phyloP scores from a whole-genome alignment of 768 basidiomycete species.

The Mycena vulgaris region DNA sequence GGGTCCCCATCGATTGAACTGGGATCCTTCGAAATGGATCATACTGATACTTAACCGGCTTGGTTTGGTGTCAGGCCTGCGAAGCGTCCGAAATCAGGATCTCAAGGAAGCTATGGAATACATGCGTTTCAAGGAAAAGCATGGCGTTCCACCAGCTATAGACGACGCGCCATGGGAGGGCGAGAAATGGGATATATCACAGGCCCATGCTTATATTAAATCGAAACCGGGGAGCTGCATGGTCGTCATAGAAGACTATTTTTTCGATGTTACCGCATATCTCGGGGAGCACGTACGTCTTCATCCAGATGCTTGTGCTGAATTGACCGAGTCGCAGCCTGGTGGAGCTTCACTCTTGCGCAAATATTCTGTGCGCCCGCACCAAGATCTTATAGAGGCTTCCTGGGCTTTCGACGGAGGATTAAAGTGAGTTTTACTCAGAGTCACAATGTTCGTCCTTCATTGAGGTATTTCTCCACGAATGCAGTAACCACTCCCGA shows the following conservation, averaged over 20 bases:
- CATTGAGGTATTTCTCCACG: not conserved
- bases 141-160: conserved; percentile 33
- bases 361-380: conserved; percentile 57
- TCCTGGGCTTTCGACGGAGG: conserved; percentile 80
- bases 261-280: conserved; percentile 75
- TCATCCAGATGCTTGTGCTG: not conserved
- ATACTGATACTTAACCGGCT: conserved; percentile 67
- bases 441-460: not conserved
- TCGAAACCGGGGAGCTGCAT: conserved; percentile 58
- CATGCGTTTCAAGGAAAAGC: conserved; percentile 61
- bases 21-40: conserved; percentile 90
- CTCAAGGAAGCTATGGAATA: conserved; percentile 61
- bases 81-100: conserved; percentile 65
- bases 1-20: conserved; percentile 71
- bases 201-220: conserved; percentile 53
- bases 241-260: conserved; percentile 71
- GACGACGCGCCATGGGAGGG: conserved; percentile 52
- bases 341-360: conserved; percentile 72
- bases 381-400: conserved; percentile 59
- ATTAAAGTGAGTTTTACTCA: conserved; percentile 59
- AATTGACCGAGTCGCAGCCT: conserved; percentile 59
- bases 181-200: conserved; percentile 57
- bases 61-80: conserved; percentile 64
- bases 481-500: conserved; percentile 67
- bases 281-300: conserved; percentile 77